Percentiles rank a stretch among this genome's conserved stretches.
phyloP scores from a whole-genome alignment of 2,329 filamentous ascomycete species.

The Cadophora malorum region DNA sequence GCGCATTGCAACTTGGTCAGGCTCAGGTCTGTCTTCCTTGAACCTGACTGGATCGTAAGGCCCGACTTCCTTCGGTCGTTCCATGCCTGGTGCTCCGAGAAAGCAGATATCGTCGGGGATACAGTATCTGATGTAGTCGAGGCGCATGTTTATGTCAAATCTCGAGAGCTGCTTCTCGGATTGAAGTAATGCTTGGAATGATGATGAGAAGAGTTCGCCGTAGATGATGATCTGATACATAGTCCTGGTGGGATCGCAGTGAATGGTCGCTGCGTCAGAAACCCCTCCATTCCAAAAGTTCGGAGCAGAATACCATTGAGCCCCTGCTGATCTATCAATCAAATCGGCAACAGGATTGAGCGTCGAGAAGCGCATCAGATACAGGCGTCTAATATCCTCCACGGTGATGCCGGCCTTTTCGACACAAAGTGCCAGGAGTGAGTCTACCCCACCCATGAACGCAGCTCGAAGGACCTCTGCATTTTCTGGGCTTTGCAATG shows the following conservation, averaged over 20 bases:
- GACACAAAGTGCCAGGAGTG: neutral
- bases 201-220: neutral
- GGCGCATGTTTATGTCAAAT: neutral
- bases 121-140: neutral
- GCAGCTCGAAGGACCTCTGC: neutral
- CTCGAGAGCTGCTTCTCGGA: neutral
- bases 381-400: neutral
- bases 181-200: neutral
- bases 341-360: neutral
- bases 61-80: neutral
- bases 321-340: neutral
- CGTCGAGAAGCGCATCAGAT: neutral
- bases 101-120: neutral
- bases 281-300: neutral
- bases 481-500: neutral
- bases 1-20: conserved; percentile 19
- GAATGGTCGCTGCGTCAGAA: neutral
- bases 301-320: neutral
- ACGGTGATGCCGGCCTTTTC: neutral
- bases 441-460: neutral
- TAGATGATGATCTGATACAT: neutral
- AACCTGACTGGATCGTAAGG: neutral
- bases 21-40: conserved; percentile 32
- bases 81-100: neutral
- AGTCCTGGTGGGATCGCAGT: neutral